Percentiles rank a stretch among this genome's conserved stretches.
Evolutionary conservation across 2,329 filamentous ascomycete species (phyloP).

Genomic region (Aspergillus sp.): DNA sequence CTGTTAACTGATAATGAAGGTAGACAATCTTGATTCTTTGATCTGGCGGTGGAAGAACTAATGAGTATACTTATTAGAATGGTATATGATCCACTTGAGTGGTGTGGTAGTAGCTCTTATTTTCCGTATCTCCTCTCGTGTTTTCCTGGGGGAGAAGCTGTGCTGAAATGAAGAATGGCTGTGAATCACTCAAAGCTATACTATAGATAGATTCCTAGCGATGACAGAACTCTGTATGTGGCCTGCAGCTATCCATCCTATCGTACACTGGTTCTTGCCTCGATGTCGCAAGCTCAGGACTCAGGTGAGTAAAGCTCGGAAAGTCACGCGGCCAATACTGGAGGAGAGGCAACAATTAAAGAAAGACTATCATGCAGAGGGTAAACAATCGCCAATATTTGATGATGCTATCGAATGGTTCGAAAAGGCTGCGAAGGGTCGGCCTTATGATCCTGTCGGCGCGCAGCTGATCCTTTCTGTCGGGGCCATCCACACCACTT

Average conservation of each 20-base stretch:
- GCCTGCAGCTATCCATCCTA: not conserved
- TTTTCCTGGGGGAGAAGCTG: slow-evolving; percentile 20
- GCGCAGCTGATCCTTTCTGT: slow-evolving; percentile 3
- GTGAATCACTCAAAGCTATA: slow-evolving; percentile 18
- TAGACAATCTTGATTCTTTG: not conserved
- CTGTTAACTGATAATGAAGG: not conserved
- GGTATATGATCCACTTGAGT: not conserved
- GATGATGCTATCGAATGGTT: slow-evolving; percentile 8
- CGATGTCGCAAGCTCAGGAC: not conserved
- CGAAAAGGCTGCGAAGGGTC: not conserved
- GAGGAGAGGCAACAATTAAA: not conserved
- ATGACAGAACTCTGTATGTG: slow-evolving; percentile 18
- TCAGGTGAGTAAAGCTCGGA: not conserved
- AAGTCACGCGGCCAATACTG: not conserved
- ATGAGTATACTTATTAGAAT: not conserved
- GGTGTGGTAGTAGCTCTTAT: not conserved
- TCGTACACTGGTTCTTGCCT: slow-evolving; percentile 9
- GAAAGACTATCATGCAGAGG: not conserved
- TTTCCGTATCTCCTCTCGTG: slow-evolving; percentile 11
- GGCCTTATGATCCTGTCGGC: not conserved
- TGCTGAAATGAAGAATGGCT: slow-evolving; percentile 24
- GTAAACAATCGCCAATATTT: not conserved
- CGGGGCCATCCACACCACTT: not conserved
- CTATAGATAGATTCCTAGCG: slow-evolving; percentile 17
- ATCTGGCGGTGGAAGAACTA: not conserved